Evolutionary conservation across 2,329 filamentous ascomycete species (phyloP).

Genomic region (Annulohypoxylon truncatum): DNA sequence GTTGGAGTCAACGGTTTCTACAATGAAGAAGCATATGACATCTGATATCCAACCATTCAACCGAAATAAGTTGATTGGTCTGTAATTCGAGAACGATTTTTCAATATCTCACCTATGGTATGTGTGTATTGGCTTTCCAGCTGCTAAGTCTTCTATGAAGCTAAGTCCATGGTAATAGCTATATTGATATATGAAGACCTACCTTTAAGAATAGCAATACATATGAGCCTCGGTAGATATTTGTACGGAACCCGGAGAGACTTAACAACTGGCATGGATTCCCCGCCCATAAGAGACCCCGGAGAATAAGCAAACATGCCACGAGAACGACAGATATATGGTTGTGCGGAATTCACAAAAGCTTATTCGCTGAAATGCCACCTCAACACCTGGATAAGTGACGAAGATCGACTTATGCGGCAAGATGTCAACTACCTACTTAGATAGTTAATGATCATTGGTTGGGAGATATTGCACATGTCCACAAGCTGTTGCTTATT

Average conservation of each 20-base stretch:
- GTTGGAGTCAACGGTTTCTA: not conserved
- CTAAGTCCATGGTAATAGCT: not conserved
- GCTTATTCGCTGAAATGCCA: slow-evolving; percentile 27
- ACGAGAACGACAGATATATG: slow-evolving; percentile 24
- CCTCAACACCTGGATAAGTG: slow-evolving; percentile 9
- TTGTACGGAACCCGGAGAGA: not conserved
- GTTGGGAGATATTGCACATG: slow-evolving; percentile 12
- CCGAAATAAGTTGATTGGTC: not conserved
- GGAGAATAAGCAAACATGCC: slow-evolving; percentile 28
- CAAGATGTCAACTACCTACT: not conserved
- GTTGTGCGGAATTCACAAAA: slow-evolving; percentile 31
- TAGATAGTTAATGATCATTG: slow-evolving; percentile 23
- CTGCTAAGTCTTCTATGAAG: too few species aligned
- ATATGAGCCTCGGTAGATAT: not conserved
- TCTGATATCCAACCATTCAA: not conserved
- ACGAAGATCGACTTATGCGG: slow-evolving; percentile 11
- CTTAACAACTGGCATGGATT: slow-evolving; percentile 20
- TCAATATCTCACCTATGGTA: not conserved
- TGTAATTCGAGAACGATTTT: not conserved
- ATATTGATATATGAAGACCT: too few species aligned
- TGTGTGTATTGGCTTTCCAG: too few species aligned
- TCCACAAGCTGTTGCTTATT: slow-evolving; percentile 11
- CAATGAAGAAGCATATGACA: not conserved
- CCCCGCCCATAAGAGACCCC: slow-evolving; percentile 24
- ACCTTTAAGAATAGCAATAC: not conserved